Evolutionary conservation across 1,284 basidiomycete species (phyloP).

Genomic region (Testicularia cyperi): DNA sequence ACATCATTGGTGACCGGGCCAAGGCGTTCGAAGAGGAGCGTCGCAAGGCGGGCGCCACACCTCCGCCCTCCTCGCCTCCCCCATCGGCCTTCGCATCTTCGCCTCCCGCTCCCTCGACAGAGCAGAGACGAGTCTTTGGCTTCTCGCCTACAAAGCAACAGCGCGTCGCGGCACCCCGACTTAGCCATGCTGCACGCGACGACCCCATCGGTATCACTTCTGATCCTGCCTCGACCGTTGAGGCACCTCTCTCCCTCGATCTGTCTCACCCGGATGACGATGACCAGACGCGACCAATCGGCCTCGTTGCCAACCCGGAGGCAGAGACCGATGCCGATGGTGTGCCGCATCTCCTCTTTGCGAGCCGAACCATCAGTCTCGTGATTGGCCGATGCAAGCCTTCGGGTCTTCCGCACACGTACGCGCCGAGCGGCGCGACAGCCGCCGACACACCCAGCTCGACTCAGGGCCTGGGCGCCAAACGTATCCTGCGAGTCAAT

Average conservation of each 20-base stretch:
- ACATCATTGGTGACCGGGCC: constrained; percentile 12
- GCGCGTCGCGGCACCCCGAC: too few species aligned
- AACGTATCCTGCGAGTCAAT: constrained; percentile 35
- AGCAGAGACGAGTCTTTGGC: constrained; percentile 15
- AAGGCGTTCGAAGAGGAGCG: constrained; percentile 21
- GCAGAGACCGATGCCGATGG: constrained; percentile 10
- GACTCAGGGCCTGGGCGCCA: constrained; percentile 36
- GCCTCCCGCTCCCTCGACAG: constrained; percentile 7
- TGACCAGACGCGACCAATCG: too few species aligned
- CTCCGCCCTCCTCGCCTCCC: constrained; percentile 33
- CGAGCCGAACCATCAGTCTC: constrained; percentile 30
- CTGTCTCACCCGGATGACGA: too few species aligned
- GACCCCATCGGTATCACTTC: too few species aligned
- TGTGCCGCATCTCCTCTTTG: constrained; percentile 24
- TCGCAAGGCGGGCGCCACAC: constrained; percentile 21
- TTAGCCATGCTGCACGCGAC: too few species aligned
- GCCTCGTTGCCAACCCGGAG: constrained; percentile 24
- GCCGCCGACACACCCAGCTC: constrained; percentile 18
- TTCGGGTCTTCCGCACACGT: constrained; percentile 22
- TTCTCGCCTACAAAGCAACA: constrained; percentile 30
- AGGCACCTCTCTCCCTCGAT: too few species aligned
- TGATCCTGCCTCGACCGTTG: too few species aligned
- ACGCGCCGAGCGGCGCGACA: not conserved
- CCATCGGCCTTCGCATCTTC: constrained; percentile 24
- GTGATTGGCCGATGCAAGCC: constrained; percentile 43